Evolutionary conservation across 306 rosid genomes (phyloP), one percentile per base, ranked within the genome.

Genomic region (Arachis stenosperma): DNA sequence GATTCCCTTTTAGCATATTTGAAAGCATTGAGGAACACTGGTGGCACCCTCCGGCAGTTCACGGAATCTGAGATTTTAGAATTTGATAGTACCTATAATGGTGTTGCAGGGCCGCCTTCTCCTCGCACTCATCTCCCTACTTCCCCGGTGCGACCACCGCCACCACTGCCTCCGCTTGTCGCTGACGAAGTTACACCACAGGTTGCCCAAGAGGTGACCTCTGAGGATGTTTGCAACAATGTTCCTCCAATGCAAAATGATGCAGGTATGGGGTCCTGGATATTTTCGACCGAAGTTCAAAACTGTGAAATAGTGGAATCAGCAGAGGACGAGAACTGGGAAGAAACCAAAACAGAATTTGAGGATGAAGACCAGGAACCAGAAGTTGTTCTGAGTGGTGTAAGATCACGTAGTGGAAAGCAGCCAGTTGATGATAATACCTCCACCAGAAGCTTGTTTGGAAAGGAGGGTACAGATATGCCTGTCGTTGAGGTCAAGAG

Each of bases 21-120:
- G 72, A 88, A 33, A 81, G 86, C 93, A 15, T 69, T 94, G 81
- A 94, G 79, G 80, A 88, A 90, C 70, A 88, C 90, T 7, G 99
- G 99, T 41, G 85, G 79, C 2, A 87, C 99, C 17, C 98, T 94
- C 52, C 73, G 95, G 73, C 99, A 94, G 65, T 88, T 94, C 78
- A 90, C 96, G 0, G 99, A 94, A 42, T 88, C 98, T 0, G 99
- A 90, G 55, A 74, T 81, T 3, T 78, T 94, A 67, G 98, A 94
- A 68, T 79, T 87, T 11, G 99, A 94, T 63, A 83, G 59, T 75
- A 58, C 68, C 46, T 55, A 75, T 37, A 75, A 79, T 60, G 88
- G 65, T 74, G 30, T 84, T 69, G 81, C 74, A 3, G 78, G 64
- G 37, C 89, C 91, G 30, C 75, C 90, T 17, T 88, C 96, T 27